Evolutionary conservation across 768 basidiomycete species (phyloP), one percentile per base, ranked within the genome.

Genomic region (Tephrocybe sp.): DNA sequence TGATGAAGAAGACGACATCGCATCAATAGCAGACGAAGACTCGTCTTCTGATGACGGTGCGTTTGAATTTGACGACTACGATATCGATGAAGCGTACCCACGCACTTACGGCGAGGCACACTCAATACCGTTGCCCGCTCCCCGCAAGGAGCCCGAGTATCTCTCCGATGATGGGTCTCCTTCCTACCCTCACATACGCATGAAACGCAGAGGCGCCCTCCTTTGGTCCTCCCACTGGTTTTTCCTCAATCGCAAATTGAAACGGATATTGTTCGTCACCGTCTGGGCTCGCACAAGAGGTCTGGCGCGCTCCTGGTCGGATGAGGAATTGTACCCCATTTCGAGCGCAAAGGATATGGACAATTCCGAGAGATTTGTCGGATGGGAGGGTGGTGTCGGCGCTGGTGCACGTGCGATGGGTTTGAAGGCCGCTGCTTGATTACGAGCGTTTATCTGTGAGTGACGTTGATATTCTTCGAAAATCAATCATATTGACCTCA

Each of bases 201-300:
- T 79, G 47, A 81, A 78, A 62, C 80, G 84, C 55, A 78, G 82
- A 16, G 91, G 92, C 14, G 87, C 92, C 4, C 72, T 98, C 51
- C 76, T 98, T 6, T 98, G 95, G 95, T 94, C 91, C 31, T 92
- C 91, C 10, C 92, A 96, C 66, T 96, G 92, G 87, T 98, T 98
- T 76, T 96, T 98, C 74, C 74, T 92, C 61, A 96, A 94, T 75
- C 81, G 87, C 62, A 95, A 92, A 73, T 72, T 85, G 70, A 97
- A 95, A 73, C 84, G 95, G 17, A 83, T 98, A 60, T 70, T 98
- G 49, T 98, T 96, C 71, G 80, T 97, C 52, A 88, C 92, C 1
- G 84, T 92, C 17, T 97, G 93, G 92, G 92, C 94, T 6, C 81
- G 87, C 39, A 85, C 86, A 30, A 79, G 78, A 60, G 79, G 80